Evolutionary conservation across 164 flowering plant genomes (phyloP), one percentile per base, ranked within the genome.

Genomic region (Chimonanthus praecox): DNA sequence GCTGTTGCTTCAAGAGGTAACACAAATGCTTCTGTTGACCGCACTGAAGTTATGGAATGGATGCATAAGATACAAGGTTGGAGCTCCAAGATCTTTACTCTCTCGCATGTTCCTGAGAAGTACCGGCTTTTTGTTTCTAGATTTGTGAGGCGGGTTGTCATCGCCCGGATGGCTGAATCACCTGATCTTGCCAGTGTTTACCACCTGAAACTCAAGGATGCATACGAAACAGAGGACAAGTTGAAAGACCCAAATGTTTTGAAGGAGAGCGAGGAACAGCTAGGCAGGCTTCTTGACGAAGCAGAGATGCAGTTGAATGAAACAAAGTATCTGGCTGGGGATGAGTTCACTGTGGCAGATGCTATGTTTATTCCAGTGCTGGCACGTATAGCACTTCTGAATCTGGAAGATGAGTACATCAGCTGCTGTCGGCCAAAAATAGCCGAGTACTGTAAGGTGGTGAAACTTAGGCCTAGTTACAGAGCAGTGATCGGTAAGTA

Each of bases 21-120:
- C 4, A 72, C 74, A 21, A 50, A 74, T n/a, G 58, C 74, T 66
- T 66, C n/a, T 13, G 74, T 64, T 11, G 78, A 82, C 68, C 78
- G 78, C 72, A 69, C 78, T 71, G 89, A 87, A 79, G 85, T 89
- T 7, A 60, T 84, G 3, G 86, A 87, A 69, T 94, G 97, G 99
- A 91, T 94, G 89, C 82, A 84, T n/a, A 91, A 90, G 82, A 89
- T 94, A 62, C 94, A 92, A 79, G 82, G 80, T 13, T 94, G 99
- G 97, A 86, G 88, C 74, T 82, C 97, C 20, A 89, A 87, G 76
- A 80, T 75, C 70, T 94, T 94, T 84, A 92, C 97, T 0, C 92
- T 94, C 67, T 80, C 87, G 65, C 92, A 91, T 71, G 33, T 88
- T 71, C 97, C 99, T 0, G 87, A 82, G 49, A 89, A 89, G 71